phyloP scores from a whole-genome alignment of 768 basidiomycete genomes.

The Boletus tylopilopsis region DNA sequence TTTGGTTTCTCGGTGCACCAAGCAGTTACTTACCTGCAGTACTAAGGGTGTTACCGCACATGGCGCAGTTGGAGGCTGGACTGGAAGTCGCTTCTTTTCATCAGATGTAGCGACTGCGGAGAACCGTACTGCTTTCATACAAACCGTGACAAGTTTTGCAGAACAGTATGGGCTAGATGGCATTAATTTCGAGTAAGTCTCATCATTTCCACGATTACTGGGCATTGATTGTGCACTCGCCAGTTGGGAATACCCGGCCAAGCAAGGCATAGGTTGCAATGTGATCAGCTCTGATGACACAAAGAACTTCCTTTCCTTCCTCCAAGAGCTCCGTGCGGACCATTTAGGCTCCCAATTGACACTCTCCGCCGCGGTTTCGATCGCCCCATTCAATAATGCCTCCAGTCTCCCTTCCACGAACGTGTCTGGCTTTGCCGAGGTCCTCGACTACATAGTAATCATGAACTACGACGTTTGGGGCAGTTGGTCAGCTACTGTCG shows the following conservation, averaged over 20 bases:
- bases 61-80: slow-evolving; percentile 69
- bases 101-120: slow-evolving; percentile 49
- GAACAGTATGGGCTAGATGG: slow-evolving; percentile 52
- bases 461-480: slow-evolving; percentile 56
- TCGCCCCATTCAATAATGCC: slow-evolving; percentile 59
- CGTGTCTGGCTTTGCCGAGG: slow-evolving; percentile 66
- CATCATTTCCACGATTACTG: neutral
- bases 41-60: slow-evolving; percentile 53
- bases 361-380: slow-evolving; percentile 65
- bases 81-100: slow-evolving; percentile 60
- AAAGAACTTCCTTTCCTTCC: slow-evolving; percentile 72
- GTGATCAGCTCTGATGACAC: slow-evolving; percentile 52
- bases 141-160: slow-evolving; percentile 48
- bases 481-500: too few species aligned
- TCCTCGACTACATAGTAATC: slow-evolving; percentile 60
- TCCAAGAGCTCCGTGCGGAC: slow-evolving; percentile 59
- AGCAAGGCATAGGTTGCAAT: slow-evolving; percentile 69
- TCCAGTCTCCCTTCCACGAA: slow-evolving; percentile 60
- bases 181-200: slow-evolving; percentile 36
- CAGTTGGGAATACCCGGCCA: slow-evolving; percentile 85
- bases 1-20: neutral
- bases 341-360: slow-evolving; percentile 51
- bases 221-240: neutral
- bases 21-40: neutral
- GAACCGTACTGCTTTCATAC: slow-evolving; percentile 60